Evolutionary conservation across 441 rosid species (phyloP), one percentile per base, ranked within the genome.

Genomic region (Daphne laureola): DNA sequence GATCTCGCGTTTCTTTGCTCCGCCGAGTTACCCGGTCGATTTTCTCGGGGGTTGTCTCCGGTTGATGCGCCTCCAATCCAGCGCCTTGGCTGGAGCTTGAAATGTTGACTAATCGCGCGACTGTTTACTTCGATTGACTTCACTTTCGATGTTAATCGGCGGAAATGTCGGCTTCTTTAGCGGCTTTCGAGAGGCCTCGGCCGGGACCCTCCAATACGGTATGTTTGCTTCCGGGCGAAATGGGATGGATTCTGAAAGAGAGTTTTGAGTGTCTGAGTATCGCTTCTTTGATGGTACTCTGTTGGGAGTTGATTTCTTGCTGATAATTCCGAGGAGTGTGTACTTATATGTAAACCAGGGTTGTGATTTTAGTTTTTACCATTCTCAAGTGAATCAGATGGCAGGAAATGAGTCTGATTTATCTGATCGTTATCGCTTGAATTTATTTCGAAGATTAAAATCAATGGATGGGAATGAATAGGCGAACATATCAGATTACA

Each of bases 101-200:
- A 54, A 73, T 69, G 73, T 42, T 52, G 42, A 53, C 59, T 52
- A 50, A 55, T 44, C 36, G 27, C 12, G 46, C 27, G 46, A 9
- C 12, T 44, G 12, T 12, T 40, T 48, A 17, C 17, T 41, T 41
- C 16, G 15, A 21, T 59, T n/a, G 54, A 46, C 44, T 60, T 57
- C 62, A 53, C 69, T 66, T 66, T 68, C 73, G 45, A 65, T 71
- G 80, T 68, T 74, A 67, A 53, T 49, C 60, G 51, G 67, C 43
- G 69, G 53, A 68, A 79, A 86, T 87, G 97, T 84, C 94, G 67
- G 83, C 80, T 81, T 70, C 96, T 65, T 58, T 84, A 72, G 88
- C 90, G 57, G 82, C 88, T 74, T 70, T 89, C 69, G 98, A 93
- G 76, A 94, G 96, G 63, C 87, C 90, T 1, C 80, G 95, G 64